These are phyloP conservation scores for Psilocybe cyanescens DNA, from an alignment of 768 basidiomycete species.

Conservation along the genomic window DNA sequence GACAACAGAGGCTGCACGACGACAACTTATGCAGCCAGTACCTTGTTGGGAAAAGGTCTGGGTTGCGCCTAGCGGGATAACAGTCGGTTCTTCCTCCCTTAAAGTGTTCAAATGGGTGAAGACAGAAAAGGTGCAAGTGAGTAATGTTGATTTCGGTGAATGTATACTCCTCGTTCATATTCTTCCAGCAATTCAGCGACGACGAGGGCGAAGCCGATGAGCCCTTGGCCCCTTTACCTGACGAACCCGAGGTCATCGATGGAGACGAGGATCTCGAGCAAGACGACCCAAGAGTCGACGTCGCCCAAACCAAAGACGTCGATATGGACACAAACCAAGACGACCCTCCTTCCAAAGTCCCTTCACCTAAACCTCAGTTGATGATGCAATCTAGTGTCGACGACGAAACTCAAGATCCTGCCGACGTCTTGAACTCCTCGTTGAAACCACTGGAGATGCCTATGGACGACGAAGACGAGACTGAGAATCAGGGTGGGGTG, in stretches of 20 bases:
- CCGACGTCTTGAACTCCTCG: slow-evolving; percentile 43
- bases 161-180: slow-evolving; percentile 1
- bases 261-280: slow-evolving; percentile 77
- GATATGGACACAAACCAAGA: slow-evolving; percentile 40
- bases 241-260: slow-evolving; percentile 77
- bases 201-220: slow-evolving; percentile 82
- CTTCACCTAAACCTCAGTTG: slow-evolving; percentile 69
- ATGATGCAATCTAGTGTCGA: slow-evolving; percentile 54
- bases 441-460: slow-evolving; percentile 56
- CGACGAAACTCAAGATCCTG: slow-evolving; percentile 32
- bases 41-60: slow-evolving; percentile 84
- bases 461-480: slow-evolving; percentile 43
- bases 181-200: slow-evolving; percentile 82
- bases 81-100: slow-evolving; percentile 56
- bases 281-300: slow-evolving; percentile 57
- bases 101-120: slow-evolving; percentile 81
- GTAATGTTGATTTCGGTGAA: slow-evolving; percentile 19
- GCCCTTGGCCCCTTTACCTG: slow-evolving; percentile 79
- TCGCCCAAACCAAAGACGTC: slow-evolving; percentile 36
- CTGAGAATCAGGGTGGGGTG: slow-evolving; percentile 38
- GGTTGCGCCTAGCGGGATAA: slow-evolving; percentile 59
- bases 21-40: slow-evolving; percentile 91
- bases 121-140: slow-evolving; percentile 77
- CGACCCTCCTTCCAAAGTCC: slow-evolving; percentile 61
- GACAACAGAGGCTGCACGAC: slow-evolving; percentile 78